Evolutionary conservation across 495 filamentous ascomycete genomes (phyloP).

Genomic region (Penicillium canariense): DNA sequence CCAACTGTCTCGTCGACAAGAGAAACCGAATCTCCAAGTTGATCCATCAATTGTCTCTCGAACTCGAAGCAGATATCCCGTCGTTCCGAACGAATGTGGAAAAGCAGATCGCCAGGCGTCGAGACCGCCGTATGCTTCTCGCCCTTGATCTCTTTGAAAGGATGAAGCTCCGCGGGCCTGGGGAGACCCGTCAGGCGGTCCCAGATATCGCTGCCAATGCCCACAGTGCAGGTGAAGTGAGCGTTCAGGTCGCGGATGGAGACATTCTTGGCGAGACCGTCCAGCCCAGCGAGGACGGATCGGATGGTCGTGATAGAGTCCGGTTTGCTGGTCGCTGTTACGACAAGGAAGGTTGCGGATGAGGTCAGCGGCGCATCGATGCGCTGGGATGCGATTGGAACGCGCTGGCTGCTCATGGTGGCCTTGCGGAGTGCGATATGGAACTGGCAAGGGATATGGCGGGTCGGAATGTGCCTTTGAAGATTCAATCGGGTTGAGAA

Average conservation of each 20-base stretch:
- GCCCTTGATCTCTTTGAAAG: slow-evolving; percentile 48
- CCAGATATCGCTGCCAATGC: slow-evolving; percentile 53
- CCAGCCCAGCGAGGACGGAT: slow-evolving; percentile 43
- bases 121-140: slow-evolving; percentile 45
- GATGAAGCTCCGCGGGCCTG: slow-evolving; percentile 50
- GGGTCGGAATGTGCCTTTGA: neutral
- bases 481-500: neutral
- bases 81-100: slow-evolving; percentile 57
- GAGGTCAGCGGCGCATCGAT: slow-evolving; percentile 50
- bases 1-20: slow-evolving; percentile 54
- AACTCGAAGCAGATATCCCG: slow-evolving; percentile 59
- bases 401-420: slow-evolving; percentile 30
- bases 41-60: slow-evolving; percentile 51
- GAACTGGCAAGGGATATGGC: neutral
- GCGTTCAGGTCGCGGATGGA: slow-evolving; percentile 49
- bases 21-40: slow-evolving; percentile 43
- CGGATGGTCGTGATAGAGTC: slow-evolving; percentile 40
- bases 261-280: slow-evolving; percentile 52
- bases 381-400: slow-evolving; percentile 40
- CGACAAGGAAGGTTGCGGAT: slow-evolving; percentile 53
- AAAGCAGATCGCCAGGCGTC: slow-evolving; percentile 54
- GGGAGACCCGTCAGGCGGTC: slow-evolving; percentile 42
- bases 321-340: slow-evolving; percentile 37
- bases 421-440: slow-evolving; percentile 1
- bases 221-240: slow-evolving; percentile 52